Evolutionary conservation across 306 rosid species (phyloP).

Genomic region (Castanospermum australe): DNA sequence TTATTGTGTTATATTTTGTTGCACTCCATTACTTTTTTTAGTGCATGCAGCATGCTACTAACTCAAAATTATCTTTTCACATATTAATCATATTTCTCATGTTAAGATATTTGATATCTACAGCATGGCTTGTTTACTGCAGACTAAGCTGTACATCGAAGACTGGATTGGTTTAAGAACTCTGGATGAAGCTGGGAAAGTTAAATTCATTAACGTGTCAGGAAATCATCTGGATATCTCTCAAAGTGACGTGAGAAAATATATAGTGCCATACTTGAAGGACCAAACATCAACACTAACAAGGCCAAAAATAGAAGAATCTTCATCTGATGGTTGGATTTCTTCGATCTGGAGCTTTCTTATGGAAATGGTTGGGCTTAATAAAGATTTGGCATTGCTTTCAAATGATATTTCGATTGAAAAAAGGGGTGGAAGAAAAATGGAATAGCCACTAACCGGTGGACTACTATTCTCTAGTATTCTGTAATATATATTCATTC

Average conservation of each 20-base stretch:
- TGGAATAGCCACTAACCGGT: not conserved
- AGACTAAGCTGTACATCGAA: conserved; percentile 50
- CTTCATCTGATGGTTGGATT: conserved; percentile 12
- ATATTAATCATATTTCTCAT: not conserved
- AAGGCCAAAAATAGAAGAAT: not conserved
- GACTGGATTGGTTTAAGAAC: conserved; percentile 50
- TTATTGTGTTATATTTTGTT: not conserved
- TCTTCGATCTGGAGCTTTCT: conserved; percentile 29
- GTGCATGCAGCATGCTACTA: not conserved
- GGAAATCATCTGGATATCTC: conserved; percentile 45
- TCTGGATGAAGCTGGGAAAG: conserved; percentile 54
- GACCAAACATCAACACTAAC: conserved; percentile 35
- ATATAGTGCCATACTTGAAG: conserved; percentile 40
- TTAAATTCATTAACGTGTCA: conserved; percentile 40
- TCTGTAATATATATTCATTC: not conserved
- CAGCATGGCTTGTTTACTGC: conserved; percentile 16
- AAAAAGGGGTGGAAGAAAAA: not conserved
- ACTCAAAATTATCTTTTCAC: not conserved
- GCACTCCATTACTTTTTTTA: not conserved
- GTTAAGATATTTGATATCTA: not conserved
- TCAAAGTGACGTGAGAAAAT: conserved; percentile 21
- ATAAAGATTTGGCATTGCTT: not conserved
- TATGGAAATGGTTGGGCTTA: conserved; percentile 19
- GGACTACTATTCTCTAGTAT: not conserved
- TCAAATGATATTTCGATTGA: not conserved